Conservation (phyloP, 2,329 filamentous ascomycete genomes). For the Dothidotthia symphoricarpi region DNA sequence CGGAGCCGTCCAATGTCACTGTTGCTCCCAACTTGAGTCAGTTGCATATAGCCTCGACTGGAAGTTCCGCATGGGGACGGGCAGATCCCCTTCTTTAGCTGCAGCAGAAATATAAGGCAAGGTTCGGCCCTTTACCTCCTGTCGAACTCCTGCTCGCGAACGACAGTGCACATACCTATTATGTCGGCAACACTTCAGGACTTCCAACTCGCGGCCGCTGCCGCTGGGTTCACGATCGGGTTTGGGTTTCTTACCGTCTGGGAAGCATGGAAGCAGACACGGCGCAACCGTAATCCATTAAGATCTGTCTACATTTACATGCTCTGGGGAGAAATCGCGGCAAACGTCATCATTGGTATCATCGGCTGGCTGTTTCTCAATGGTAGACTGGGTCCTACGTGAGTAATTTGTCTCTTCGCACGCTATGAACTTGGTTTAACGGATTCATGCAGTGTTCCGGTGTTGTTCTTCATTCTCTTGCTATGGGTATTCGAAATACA, state of each 20-base stretch:
- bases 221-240: slow-evolving; percentile 38
- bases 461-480: slow-evolving; percentile 35
- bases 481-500: slow-evolving; percentile 46
- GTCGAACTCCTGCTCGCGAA: neutral
- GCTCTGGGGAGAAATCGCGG: slow-evolving; percentile 37
- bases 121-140: neutral
- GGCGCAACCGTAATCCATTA: slow-evolving; percentile 35
- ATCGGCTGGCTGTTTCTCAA: slow-evolving; percentile 36
- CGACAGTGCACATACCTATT: neutral
- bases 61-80: too few species aligned
- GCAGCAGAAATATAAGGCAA: too few species aligned
- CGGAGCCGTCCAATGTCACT: too few species aligned
- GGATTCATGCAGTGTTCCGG: slow-evolving; percentile 21
- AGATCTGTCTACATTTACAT: slow-evolving; percentile 38
- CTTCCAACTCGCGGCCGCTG: slow-evolving; percentile 32
- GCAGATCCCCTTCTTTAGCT: too few species aligned
- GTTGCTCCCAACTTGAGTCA: too few species aligned
- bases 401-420: slow-evolving; percentile 2
- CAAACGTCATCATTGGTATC: slow-evolving; percentile 30
- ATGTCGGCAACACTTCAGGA: slow-evolving; percentile 28
- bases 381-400: slow-evolving; percentile 32
- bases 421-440: slow-evolving; percentile 1
- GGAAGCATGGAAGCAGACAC: slow-evolving; percentile 39
- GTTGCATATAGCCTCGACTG: too few species aligned
- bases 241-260: slow-evolving; percentile 37